Evolutionary conservation across 2,329 filamentous ascomycete species (phyloP).

Genomic region (Neophaeococcomyces aloes): DNA sequence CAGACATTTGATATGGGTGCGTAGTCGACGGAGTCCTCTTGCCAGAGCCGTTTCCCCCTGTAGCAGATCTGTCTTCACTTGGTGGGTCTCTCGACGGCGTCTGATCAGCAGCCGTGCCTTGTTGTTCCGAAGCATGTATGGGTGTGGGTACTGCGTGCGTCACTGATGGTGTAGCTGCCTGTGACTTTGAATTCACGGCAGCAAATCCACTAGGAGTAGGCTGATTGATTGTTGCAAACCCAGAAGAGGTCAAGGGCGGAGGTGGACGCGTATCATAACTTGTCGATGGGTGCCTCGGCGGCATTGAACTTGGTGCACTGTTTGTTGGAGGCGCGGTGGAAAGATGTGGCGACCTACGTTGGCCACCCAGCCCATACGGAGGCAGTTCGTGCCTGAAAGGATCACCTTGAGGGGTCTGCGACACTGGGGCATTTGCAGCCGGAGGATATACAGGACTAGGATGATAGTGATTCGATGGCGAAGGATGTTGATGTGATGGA

Average conservation of each 20-base stretch:
- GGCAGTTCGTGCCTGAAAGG: constrained; percentile 8
- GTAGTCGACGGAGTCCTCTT: constrained; percentile 21
- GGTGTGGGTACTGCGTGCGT: background rate
- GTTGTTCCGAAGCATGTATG: constrained; percentile 1
- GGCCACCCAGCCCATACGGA: constrained; percentile 8
- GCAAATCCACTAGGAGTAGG: constrained; percentile 17
- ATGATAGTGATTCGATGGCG: background rate
- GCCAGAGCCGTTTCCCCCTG: constrained; percentile 2
- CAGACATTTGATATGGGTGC: constrained; percentile 22
- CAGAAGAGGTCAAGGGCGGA: constrained; percentile 13
- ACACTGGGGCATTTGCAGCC: background rate
- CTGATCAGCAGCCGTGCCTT: constrained; percentile 9
- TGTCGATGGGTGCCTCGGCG: constrained; percentile 14
- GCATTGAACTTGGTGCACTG: constrained; percentile 7
- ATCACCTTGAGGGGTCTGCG: background rate
- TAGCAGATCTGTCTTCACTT: constrained; percentile 3
- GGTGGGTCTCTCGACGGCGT: constrained; percentile 4
- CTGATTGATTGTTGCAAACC: constrained; percentile 20
- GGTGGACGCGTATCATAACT: constrained; percentile 21
- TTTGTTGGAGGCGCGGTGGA: constrained; percentile 11
- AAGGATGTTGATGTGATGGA: background rate
- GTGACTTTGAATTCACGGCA: constrained; percentile 16
- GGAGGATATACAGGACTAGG: background rate
- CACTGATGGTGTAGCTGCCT: constrained; percentile 11
- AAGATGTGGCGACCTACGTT: constrained; percentile 12